Evolutionary conservation across 1,284 basidiomycete genomes (phyloP), one percentile per base, ranked within the genome.

Genomic region (Heterobasidion annosum): DNA sequence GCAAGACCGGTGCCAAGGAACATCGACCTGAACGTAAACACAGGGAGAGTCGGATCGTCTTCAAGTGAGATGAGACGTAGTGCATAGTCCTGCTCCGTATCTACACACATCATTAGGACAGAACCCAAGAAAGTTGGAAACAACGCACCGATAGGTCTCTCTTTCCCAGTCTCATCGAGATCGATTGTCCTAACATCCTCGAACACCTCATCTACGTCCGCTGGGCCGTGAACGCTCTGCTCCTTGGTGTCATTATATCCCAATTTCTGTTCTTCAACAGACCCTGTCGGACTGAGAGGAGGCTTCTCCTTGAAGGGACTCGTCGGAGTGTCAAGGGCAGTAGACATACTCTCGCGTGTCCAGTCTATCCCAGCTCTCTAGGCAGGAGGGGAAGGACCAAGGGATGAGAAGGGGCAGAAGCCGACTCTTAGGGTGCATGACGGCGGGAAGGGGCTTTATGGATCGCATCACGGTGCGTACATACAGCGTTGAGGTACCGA

Each of bases 31-130:
- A 77, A 73, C 7, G 77, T 77, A 59, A 70, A 65, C 12, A 74
- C 69, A 9, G 76, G 79, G 25, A 82, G 68, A 0, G 70, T 68
- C 2, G 78, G 77, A 65, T 85, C 83, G 62, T 86, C 83, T 16
- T 79, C 77, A 18, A 80, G 67, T 5, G 77, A 78, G 56, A 81
- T 71, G 6, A 81, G 69, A 49, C 75, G 75, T 16, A 72, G 72
- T 16, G 74, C 73, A 51, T 74, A 69, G 58, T 79, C 78, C 45
- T 70, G 60, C 54, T 77, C 74, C 75, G 58, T 73, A 72, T 65
- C 40, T 43, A 7, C 40, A 43, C 16, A 8, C 12, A 16, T 43
- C 40, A 43, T 13, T 43, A 43, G 16, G 40, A 16, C 40, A 16
- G 40, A 7, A 16, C 16, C 12, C 12, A 8, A 43, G 12, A 43